These are phyloP conservation scores for Pleurotus djamor DNA, from an alignment of 768 basidiomycete genomes.

Conservation along the genomic window DNA sequence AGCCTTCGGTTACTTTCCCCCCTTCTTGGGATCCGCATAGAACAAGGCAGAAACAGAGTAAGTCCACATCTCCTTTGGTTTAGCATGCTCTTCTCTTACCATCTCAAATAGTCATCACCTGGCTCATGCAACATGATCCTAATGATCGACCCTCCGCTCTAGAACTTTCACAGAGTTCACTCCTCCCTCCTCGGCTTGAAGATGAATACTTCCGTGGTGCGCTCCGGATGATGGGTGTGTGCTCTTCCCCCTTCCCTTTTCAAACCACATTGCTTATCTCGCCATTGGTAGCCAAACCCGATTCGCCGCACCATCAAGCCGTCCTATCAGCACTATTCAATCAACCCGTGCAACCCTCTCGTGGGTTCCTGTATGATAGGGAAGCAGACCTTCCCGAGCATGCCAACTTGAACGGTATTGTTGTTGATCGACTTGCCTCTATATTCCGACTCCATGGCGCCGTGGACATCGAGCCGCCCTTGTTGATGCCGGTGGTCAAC, in stretches of 20 bases:
- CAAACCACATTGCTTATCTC: background rate
- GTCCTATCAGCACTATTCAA: constrained; percentile 79
- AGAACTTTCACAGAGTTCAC: constrained; percentile 77
- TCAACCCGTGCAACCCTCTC: constrained; percentile 61
- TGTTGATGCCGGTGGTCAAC: constrained; percentile 74
- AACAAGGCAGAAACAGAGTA: constrained; percentile 67
- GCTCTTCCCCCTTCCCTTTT: background rate
- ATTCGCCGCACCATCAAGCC: constrained; percentile 78
- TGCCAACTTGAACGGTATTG: constrained; percentile 67
- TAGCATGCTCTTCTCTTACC: background rate
- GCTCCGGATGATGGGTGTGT: constrained; percentile 69
- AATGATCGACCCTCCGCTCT: constrained; percentile 73
- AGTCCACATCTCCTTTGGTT: constrained; percentile 18
- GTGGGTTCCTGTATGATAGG: constrained; percentile 73
- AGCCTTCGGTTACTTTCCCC: constrained; percentile 77
- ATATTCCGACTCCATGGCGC: constrained; percentile 91
- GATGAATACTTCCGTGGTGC: constrained; percentile 87
- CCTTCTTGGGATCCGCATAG: constrained; percentile 62
- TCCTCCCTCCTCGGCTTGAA: constrained; percentile 76
- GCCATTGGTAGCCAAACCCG: constrained; percentile 57
- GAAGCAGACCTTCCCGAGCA: constrained; percentile 70
- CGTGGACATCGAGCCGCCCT: constrained; percentile 80
- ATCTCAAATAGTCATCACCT: constrained; percentile 62
- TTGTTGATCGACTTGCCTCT: constrained; percentile 71
- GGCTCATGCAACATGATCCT: constrained; percentile 82